Base-by-base conservation (phyloP, 2,329 filamentous ascomycete species). In the Sarocladiaceae sp. region DNA sequence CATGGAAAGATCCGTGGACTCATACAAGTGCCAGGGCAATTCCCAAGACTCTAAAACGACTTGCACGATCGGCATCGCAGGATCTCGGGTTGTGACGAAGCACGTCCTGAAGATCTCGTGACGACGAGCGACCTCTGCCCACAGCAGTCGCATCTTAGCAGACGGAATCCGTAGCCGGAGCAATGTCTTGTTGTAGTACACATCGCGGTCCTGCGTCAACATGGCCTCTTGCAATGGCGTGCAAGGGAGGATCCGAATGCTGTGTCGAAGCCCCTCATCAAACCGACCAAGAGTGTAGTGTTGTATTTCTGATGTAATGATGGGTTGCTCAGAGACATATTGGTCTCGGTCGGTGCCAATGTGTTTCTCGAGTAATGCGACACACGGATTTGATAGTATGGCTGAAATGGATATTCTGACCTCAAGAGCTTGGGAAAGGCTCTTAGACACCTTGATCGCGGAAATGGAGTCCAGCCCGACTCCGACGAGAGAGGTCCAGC, bases 211-310 rank as follows among this genome's bases (percentile, higher is more conserved):
- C 49, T 68, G 54, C 7, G 78, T 76, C 1, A 95, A 69, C 88
- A 95, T 95, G 1, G 83, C 85, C 65, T 94, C 85, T 59, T 96
- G 90, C 0, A 96, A 66, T 1, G 89, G 85, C 2, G 88, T 94
- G 57, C 90, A 95, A 1, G 89, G 89, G 4, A 90, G 64, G 7
- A 95, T 70, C n/a, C n/a, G n/a, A n/a, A n/a, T n/a, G n/a, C n/a
- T n/a, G n/a, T n/a, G n/a, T n/a, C n/a, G n/a, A n/a, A n/a, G n/a
- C n/a, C n/a, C n/a, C n/a, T n/a, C 13, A 4, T 51, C 34, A 45
- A 75, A 66, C 1, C 51, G 53, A 5, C 57, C 45, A 20, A 50
- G 54, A 6, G 73, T 45, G 20, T 42, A 35, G 3, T 51, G 27
- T 2, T 56, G 31, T 31, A 64, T 61, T 1, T 45, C 15, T 3